Evolutionary conservation across 1,284 basidiomycete genomes (phyloP).

Genomic region (Anthracocystis panici-leucophaei): DNA sequence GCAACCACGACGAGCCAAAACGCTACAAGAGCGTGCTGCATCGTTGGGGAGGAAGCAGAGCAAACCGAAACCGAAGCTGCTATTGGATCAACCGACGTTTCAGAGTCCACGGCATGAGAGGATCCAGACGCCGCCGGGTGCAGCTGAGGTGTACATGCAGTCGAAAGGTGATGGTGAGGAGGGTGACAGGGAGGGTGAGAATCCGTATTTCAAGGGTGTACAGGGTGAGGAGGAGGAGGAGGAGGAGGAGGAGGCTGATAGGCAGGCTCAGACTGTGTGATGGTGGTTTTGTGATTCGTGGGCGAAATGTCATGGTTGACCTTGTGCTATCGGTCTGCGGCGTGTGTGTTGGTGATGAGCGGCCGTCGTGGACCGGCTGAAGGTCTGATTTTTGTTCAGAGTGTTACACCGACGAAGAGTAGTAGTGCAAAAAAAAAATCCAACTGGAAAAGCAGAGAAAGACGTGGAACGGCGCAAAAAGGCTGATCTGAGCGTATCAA

Average conservation of each 20-base stretch:
- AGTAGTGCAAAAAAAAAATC: too few species aligned
- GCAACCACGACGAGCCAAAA: conserved; percentile 5
- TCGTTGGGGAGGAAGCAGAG: conserved; percentile 9
- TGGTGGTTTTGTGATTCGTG: neutral
- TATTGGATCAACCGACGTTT: conserved; percentile 42
- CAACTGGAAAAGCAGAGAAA: conserved; percentile 11
- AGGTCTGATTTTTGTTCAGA: too few species aligned
- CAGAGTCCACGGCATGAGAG: conserved; percentile 19
- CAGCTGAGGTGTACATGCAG: conserved; percentile 23
- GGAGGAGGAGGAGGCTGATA: neutral
- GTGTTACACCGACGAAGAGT: too few species aligned
- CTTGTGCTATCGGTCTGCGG: neutral
- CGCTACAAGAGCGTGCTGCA: conserved; percentile 24
- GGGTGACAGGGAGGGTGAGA: neutral
- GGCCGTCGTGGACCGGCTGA: too few species aligned
- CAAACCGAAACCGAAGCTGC: conserved; percentile 33
- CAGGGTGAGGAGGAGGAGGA: neutral
- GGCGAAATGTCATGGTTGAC: neutral
- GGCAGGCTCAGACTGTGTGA: conserved; percentile 10
- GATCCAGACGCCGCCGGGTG: conserved; percentile 33
- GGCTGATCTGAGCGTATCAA: conserved; percentile 4
- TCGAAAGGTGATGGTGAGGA: neutral
- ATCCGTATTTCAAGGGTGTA: conserved; percentile 24
- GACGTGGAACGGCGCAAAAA: conserved; percentile 4
- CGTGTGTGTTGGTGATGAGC: neutral